Conservation (phyloP, 139 green algal species). For the Chlamydomonas applanata region DNA sequence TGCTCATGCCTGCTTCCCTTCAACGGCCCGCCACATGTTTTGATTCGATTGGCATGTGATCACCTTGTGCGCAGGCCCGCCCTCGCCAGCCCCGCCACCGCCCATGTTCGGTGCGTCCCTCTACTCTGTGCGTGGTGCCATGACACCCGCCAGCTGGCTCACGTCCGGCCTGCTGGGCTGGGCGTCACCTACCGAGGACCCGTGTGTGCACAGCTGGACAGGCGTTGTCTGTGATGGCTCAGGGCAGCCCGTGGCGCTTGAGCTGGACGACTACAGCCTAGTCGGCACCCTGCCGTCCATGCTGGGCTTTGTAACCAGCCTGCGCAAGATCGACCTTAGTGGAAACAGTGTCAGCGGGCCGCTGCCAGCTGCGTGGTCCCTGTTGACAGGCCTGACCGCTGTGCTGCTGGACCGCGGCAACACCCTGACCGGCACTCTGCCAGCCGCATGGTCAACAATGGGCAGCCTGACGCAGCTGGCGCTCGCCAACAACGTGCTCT, state of each 20-base stretch:
- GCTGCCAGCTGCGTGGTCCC: constrained; percentile 2
- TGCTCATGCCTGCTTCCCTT: too few relatives aligned
- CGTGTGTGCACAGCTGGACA: too few relatives aligned
- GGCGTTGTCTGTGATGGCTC: too few relatives aligned
- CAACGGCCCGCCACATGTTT: too few relatives aligned
- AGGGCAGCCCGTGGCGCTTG: not conserved
- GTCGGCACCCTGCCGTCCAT: not conserved
- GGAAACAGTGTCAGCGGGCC: not conserved
- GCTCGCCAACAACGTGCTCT: constrained; percentile 13
- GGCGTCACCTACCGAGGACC: too few relatives aligned
- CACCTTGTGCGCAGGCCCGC: constrained; percentile 5
- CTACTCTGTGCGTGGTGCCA: too few relatives aligned
- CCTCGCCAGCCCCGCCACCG: not conserved
- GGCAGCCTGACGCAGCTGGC: not conserved
- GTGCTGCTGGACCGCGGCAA: constrained; percentile 3
- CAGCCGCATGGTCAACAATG: not conserved
- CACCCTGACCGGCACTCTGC: constrained; percentile 17
- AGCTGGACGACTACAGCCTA: not conserved
- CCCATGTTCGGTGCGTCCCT: too few relatives aligned
- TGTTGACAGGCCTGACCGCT: not conserved
- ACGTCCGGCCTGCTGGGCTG: too few relatives aligned
- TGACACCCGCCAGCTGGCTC: too few relatives aligned
- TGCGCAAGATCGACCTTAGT: too few relatives aligned
- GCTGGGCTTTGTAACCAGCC: too few relatives aligned
- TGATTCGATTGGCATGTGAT: too few relatives aligned